Conservation (phyloP, 2,329 filamentous ascomycete genomes). For the Curvularia hawaiiensis region DNA sequence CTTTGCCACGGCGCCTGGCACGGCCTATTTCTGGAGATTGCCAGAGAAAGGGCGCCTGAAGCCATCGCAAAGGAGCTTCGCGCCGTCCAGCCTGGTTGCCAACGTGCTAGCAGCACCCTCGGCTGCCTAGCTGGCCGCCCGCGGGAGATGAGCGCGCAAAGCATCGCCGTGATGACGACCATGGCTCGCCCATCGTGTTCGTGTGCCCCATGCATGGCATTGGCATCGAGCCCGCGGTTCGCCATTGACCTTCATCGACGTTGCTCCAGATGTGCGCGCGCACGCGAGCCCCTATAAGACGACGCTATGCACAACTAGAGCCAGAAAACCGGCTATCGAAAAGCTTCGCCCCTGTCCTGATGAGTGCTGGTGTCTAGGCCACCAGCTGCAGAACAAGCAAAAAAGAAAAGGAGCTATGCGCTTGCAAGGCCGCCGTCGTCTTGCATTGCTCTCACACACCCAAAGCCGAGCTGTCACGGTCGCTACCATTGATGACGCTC, state of each 20-base stretch:
- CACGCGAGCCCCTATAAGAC: background rate
- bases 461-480: constrained; percentile 3
- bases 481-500: background rate
- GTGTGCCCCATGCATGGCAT: background rate
- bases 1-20: constrained; percentile 5
- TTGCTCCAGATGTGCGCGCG: background rate
- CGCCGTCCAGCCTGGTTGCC: background rate
- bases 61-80: constrained; percentile 1
- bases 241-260: background rate
- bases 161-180: background rate
- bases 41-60: constrained; percentile 14
- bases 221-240: background rate
- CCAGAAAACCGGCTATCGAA: constrained; percentile 4
- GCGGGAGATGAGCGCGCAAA: constrained; percentile 1
- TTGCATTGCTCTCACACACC: background rate
- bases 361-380: background rate
- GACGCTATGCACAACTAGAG: background rate
- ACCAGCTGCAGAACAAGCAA: background rate
- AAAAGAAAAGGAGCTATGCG: constrained; percentile 6
- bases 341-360: background rate
- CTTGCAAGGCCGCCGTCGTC: background rate
- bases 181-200: background rate
- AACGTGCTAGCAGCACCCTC: too few species aligned
- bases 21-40: constrained; percentile 20
- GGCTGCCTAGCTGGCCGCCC: background rate